Base-by-base conservation (phyloP, 805 yeast genomes). In the Myxozyma sirexii region DNA sequence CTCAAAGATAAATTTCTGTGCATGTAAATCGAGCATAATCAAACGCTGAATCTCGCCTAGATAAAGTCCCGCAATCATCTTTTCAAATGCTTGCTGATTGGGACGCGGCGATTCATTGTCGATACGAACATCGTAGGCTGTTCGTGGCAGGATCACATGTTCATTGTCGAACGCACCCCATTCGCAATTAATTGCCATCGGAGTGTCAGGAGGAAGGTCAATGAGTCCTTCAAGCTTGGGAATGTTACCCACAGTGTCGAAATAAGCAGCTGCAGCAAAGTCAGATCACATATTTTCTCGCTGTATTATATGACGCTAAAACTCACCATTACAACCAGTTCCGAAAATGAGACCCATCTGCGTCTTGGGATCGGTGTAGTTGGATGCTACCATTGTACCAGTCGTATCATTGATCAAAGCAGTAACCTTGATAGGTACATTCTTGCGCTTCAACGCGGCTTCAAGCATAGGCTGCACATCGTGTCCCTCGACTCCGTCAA, bases 151-250 rank as follows among this genome's bases (percentile, higher is more conserved):
- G 37, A 86, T 82, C 8, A 68, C 60, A 71, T 87, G 96, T 76
- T 90, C 97, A 73, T 90, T 92, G 75, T 93, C 98, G 73, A 93
- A 93, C 5, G 97, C 93, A 71, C 99, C 98, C 78, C 93, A 93
- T 79, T 93, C 99, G 80, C 97, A 91, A 81, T 93, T 93, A 75
- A 93, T 93, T 56, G 97, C 97, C 96, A 93, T 92, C 64, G 87
- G 85, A 44, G 87, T 80, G 51, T 82, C 82, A 5, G 72, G 75
- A 39, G 82, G 72, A 67, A 90, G 82, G 71, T 90, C 97, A 56
- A 87, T 74, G 68, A 76, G 77, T 61, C 94, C 96, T 69, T 84
- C 84, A 68, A 93, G 80, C 79, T 93, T 93, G 65, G 92, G 93
- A 69, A 93, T 84, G 69, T 83, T 83, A 54, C 79, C 75, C 54